A percentile compares a stretch with the other conserved stretches of the same genome.
Conservation (phyloP, 805 yeast species). For the Ogataea sp. region DNA sequence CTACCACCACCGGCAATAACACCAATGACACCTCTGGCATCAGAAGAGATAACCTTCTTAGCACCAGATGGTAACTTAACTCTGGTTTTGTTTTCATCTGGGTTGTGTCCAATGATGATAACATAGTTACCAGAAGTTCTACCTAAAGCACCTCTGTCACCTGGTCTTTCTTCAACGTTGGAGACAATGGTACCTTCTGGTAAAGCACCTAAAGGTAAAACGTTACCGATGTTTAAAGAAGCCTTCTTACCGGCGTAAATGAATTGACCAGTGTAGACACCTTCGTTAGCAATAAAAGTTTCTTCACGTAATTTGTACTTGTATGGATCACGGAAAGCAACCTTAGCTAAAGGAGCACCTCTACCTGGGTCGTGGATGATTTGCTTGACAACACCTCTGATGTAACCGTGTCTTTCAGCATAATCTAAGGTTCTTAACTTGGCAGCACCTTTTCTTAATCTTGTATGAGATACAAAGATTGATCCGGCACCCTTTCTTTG, state of each 20-base stretch:
- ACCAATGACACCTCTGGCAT: conserved; percentile 99
- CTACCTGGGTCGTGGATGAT: conserved; percentile 99
- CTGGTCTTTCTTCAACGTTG: conserved; percentile 97
- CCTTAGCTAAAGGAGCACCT: conserved; percentile 99
- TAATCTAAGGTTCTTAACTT: conserved; percentile 98
- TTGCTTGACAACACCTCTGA: conserved; percentile 98
- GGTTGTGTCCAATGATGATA: conserved; percentile 98
- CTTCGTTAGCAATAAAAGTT: conserved; percentile 98
- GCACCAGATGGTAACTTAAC: conserved; percentile 99
- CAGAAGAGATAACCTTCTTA: conserved; percentile 90
- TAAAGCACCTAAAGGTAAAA: conserved; percentile 91
- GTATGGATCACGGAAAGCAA: conserved; percentile 99
- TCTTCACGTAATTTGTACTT: conserved; percentile 96
- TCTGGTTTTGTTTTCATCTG: conserved; percentile 98
- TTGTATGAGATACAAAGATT: conserved; percentile 99
- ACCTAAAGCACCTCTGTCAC: conserved; percentile 99
- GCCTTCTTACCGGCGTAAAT: conserved; percentile 99
- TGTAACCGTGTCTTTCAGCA: conserved; percentile 99
- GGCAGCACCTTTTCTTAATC: conserved; percentile 99
- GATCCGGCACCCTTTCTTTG: conserved; percentile 99
- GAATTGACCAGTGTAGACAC: conserved; percentile 99
- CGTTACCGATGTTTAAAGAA: conserved; percentile 93
- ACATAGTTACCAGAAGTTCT: conserved; percentile 99
- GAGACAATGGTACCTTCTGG: conserved; percentile 99
- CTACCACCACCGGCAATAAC: conserved; percentile 99